Conservation (phyloP, 495 filamentous ascomycete genomes). For the Darksidea phi region DNA sequence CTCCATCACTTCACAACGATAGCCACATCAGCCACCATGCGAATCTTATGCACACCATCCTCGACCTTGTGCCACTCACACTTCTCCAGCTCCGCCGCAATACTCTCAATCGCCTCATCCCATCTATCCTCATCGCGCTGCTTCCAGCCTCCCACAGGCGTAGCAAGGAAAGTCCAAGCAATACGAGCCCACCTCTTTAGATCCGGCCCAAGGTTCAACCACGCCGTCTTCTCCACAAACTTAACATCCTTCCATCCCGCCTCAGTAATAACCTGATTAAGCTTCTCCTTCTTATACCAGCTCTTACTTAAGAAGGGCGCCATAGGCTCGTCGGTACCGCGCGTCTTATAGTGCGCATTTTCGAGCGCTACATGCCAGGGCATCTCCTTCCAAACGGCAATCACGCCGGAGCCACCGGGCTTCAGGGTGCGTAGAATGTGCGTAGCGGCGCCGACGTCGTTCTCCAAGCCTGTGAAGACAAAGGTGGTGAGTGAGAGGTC, state of each 20-base stretch:
- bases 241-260: slow-evolving; percentile 7
- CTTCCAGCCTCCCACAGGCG: neutral
- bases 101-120: slow-evolving; percentile 6
- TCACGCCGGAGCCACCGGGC: slow-evolving; percentile 23
- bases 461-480: neutral
- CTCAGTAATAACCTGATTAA: neutral
- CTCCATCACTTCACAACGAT: too few relatives aligned
- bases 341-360: slow-evolving; percentile 21
- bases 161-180: slow-evolving; percentile 2
- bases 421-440: slow-evolving; percentile 34
- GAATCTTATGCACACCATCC: neutral
- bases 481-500: slow-evolving; percentile 29
- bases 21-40: slow-evolving; percentile 1
- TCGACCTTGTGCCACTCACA: neutral
- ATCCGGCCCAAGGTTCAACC: slow-evolving; percentile 1
- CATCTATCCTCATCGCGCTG: slow-evolving; percentile 7
- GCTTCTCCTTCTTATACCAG: neutral
- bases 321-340: slow-evolving; percentile 20
- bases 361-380: slow-evolving; percentile 17
- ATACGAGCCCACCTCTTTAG: neutral
- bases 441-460: slow-evolving; percentile 1
- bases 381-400: slow-evolving; percentile 23
- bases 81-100: neutral
- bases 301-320: slow-evolving; percentile 1
- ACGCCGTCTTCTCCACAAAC: neutral